Percentiles rank a stretch among this genome's conserved stretches.
phyloP scores from a whole-genome alignment of 1,284 basidiomycete species.

The Cryptococcus sp. region DNA sequence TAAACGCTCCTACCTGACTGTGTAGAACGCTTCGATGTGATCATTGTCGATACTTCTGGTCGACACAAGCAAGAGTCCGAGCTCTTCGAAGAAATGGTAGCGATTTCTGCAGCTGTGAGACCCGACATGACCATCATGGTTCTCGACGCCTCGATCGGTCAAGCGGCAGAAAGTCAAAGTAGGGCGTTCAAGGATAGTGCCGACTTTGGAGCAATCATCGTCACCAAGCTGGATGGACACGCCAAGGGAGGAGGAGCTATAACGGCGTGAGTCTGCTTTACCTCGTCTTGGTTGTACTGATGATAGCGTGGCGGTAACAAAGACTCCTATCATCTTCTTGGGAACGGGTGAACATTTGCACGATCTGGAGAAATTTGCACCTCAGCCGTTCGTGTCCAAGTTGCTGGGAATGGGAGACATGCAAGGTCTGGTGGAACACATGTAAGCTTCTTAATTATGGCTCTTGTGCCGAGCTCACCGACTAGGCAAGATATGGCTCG shows the following conservation, averaged over 20 bases:
- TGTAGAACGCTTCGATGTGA: constrained; percentile 90
- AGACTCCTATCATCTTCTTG: constrained; percentile 97
- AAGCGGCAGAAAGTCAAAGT: constrained; percentile 94
- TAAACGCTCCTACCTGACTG: constrained; percentile 1
- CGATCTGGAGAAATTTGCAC: constrained; percentile 92
- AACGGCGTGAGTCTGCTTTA: constrained; percentile 68
- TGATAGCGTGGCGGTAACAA: constrained; percentile 86
- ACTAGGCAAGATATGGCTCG: constrained; percentile 73
- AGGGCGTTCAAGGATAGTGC: constrained; percentile 97
- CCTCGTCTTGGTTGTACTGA: neutral
- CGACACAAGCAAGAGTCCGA: constrained; percentile 97
- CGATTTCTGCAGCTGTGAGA: constrained; percentile 86
- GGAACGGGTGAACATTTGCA: constrained; percentile 96
- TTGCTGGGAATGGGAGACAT: constrained; percentile 92
- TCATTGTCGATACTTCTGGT: constrained; percentile 98
- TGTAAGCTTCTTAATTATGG: constrained; percentile 47
- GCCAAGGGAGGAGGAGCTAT: constrained; percentile 99
- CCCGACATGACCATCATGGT: constrained; percentile 90
- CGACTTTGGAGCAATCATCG: constrained; percentile 97
- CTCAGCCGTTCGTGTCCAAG: constrained; percentile 96
- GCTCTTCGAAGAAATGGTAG: constrained; percentile 96
- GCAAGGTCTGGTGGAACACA: constrained; percentile 94
- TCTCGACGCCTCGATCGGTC: constrained; percentile 74
- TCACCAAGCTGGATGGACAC: constrained; percentile 99
- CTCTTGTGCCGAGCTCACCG: neutral